Evolutionary conservation across 768 basidiomycete species (phyloP).

Genomic region (Mycena olivaceomarginata): DNA sequence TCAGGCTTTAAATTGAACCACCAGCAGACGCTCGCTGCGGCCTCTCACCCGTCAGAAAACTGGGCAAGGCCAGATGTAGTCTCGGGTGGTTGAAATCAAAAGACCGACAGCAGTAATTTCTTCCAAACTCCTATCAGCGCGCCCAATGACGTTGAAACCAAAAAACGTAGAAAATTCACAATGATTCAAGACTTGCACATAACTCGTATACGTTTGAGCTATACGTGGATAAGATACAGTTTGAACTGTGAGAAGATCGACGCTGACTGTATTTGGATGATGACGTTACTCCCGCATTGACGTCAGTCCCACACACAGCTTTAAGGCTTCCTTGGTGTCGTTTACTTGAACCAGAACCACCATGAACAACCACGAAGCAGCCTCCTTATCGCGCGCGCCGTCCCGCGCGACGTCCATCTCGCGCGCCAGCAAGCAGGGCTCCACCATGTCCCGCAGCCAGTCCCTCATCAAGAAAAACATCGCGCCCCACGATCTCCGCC

Average conservation of each 20-base stretch:
- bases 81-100: no score
- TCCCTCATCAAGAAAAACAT: conserved; percentile 96
- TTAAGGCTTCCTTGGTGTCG: background rate
- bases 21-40: no score
- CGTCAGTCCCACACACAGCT: background rate
- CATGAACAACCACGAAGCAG: conserved; percentile 63
- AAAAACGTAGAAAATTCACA: no score
- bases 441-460: conserved; percentile 86
- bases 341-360: background rate
- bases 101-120: no score
- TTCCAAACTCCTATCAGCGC: no score
- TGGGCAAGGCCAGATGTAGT: no score
- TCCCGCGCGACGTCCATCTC: conserved; percentile 86
- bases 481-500: conserved; percentile 89
- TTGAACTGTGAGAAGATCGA: conserved; percentile 2
- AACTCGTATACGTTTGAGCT: no score
- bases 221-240: no score
- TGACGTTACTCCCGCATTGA: background rate
- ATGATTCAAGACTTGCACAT: no score
- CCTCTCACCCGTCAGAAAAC: no score
- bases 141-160: no score
- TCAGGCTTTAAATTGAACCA: no score
- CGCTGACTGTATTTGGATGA: background rate
- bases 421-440: conserved; percentile 77
- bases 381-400: conserved; percentile 80